phyloP scores from a whole-genome alignment of 495 filamentous ascomycete species.

The Saxophila tyrrhenica region DNA sequence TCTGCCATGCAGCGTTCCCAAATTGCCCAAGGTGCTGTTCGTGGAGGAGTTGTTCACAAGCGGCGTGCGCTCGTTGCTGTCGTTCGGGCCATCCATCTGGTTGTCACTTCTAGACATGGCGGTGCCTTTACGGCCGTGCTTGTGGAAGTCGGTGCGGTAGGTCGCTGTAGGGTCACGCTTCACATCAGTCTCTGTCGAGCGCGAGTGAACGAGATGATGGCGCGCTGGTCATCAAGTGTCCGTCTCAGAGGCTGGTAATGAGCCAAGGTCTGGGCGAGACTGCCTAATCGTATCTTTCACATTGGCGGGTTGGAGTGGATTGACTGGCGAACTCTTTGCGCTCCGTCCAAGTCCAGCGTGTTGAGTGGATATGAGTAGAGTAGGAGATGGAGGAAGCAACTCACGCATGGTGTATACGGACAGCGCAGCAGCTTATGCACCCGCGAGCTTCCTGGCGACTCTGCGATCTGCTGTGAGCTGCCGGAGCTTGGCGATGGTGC shows the following conservation, averaged over 20 bases:
- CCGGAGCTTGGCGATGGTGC: neutral
- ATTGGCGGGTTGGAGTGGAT: neutral
- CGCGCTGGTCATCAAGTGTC: neutral
- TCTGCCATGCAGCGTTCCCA: neutral
- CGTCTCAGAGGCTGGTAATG: neutral
- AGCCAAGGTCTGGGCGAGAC: neutral
- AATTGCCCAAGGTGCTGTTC: slow-evolving; percentile 9
- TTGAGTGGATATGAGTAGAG: neutral
- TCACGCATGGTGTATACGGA: neutral
- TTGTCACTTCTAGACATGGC: neutral
- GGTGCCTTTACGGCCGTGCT: slow-evolving; percentile 11
- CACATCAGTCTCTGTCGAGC: neutral
- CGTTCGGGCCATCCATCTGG: slow-evolving; percentile 3
- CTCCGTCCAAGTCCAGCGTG: no score
- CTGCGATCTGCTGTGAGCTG: no score
- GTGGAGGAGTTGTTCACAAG: neutral
- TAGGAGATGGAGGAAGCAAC: neutral
- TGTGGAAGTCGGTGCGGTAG: slow-evolving; percentile 10
- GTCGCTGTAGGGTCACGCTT: slow-evolving; percentile 3
- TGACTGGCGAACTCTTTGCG: no score
- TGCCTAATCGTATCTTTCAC: no score
- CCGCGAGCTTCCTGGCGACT: neutral
- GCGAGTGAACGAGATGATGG: neutral
- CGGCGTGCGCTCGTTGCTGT: slow-evolving; percentile 11
- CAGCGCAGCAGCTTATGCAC: neutral